Percentiles rank a stretch among this genome's conserved stretches.
Conservation (phyloP, 139 green algal species). For the Micractinium sp. region DNA sequence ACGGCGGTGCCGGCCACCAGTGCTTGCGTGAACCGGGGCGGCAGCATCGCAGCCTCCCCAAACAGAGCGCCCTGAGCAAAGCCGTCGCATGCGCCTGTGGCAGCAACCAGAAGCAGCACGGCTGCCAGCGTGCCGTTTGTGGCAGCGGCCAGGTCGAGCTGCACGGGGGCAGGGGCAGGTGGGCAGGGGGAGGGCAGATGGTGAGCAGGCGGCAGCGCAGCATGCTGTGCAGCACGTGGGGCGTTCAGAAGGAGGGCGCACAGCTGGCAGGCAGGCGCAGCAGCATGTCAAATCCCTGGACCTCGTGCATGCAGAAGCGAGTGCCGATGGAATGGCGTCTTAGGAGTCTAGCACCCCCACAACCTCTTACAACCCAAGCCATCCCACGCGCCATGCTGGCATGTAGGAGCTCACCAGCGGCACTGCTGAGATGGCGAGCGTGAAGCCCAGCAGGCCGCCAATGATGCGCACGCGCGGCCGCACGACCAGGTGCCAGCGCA, state of each 20-base stretch:
- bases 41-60: conserved; percentile 63
- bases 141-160: conserved; percentile 20
- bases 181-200: not conserved
- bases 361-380: no score
- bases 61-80: conserved; percentile 79
- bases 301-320: no score
- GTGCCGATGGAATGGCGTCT: no score
- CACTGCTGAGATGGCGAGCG: conserved; percentile 54
- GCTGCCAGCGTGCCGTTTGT: conserved; percentile 18
- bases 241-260: no score
- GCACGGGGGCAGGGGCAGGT: not conserved
- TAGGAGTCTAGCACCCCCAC: no score
- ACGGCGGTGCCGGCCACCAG: conserved; percentile 73
- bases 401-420: conserved; percentile 41
- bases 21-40: conserved; percentile 72
- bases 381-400: not conserved
- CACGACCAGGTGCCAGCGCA: conserved; percentile 37
- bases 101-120: conserved; percentile 60
- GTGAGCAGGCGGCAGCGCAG: not conserved
- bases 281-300: no score
- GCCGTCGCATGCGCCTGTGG: conserved; percentile 70
- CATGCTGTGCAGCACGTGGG: not conserved
- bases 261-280: not conserved
- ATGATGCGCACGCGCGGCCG: conserved; percentile 46
- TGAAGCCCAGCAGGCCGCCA: conserved; percentile 62